Percentiles rank a stretch among this genome's conserved stretches.
phyloP scores from a whole-genome alignment of 140 eudicot genomes.

The Erigeron philadelphicus region DNA sequence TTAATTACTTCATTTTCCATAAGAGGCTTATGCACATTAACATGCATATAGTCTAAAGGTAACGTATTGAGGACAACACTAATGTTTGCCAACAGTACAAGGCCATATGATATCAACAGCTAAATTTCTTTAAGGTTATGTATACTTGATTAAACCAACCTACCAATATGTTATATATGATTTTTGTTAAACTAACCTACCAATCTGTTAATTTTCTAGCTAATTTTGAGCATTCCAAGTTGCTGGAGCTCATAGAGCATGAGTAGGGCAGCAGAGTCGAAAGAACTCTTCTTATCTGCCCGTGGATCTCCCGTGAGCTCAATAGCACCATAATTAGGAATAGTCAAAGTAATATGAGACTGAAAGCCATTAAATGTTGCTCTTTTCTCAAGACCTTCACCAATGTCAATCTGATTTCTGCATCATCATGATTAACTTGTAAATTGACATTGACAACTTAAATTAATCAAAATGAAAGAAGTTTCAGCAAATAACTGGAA shows the following conservation, averaged over 20 bases:
- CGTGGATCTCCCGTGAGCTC: conserved; percentile 53
- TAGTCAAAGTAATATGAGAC: conserved; percentile 48
- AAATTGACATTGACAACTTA: not conserved
- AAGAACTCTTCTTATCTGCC: conserved; percentile 80
- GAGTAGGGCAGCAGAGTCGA: conserved; percentile 66
- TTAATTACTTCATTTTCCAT: not conserved
- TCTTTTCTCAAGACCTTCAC: conserved; percentile 43
- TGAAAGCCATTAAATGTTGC: conserved; percentile 40
- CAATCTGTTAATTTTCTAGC: not conserved
- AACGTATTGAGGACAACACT: not conserved
- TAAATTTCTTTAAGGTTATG: too few species aligned
- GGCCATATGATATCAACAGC: too few species aligned
- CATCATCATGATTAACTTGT: not conserved
- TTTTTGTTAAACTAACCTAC: too few species aligned
- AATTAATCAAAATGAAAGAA: not conserved
- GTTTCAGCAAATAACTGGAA: not conserved
- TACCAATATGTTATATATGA: too few species aligned
- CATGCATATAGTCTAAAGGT: not conserved
- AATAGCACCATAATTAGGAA: conserved; percentile 51
- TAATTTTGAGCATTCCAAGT: conserved; percentile 1
- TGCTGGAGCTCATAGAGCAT: conserved; percentile 5
- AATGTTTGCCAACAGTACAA: too few species aligned
- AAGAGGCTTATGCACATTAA: not conserved
- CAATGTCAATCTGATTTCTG: conserved; percentile 46
- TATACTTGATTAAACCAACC: too few species aligned